Evolutionary conservation across 148 eudicot species (phyloP).

Genomic region (Fagopyrum esculentum): DNA sequence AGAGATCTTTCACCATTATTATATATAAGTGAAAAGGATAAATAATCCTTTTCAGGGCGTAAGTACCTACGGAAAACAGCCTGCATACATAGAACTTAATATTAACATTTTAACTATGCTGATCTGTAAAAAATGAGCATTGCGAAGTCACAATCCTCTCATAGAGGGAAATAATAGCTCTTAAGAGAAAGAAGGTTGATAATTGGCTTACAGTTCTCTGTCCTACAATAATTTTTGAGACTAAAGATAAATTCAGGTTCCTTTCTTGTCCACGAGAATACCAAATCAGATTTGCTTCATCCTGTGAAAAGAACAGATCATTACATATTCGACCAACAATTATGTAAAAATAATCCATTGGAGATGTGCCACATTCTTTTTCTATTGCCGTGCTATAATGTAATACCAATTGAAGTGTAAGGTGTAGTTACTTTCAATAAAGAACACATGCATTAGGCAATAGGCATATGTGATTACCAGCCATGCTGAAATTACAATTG

Average conservation of each 20-base stretch:
- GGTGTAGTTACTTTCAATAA: background rate
- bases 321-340: background rate
- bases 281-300: slow-evolving; percentile 78
- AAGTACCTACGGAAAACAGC: slow-evolving; percentile 55
- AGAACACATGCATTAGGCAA: background rate
- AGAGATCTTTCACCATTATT: slow-evolving; percentile 62
- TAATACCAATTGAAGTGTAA: background rate
- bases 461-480: background rate
- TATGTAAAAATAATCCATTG: background rate
- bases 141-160: background rate
- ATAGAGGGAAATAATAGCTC: background rate
- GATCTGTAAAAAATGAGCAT: background rate
- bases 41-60: slow-evolving; percentile 63
- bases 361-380: background rate
- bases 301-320: slow-evolving; percentile 38
- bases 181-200: slow-evolving; percentile 9
- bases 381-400: background rate
- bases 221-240: slow-evolving; percentile 65
- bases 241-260: slow-evolving; percentile 55
- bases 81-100: slow-evolving; percentile 21
- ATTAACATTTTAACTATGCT: background rate
- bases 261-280: slow-evolving; percentile 77
- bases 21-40: slow-evolving; percentile 59
- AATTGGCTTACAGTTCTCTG: slow-evolving; percentile 91
- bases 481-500: background rate